Base-by-base conservation (phyloP, 2,329 filamentous ascomycete species). In the Fusarium neocosmosporiellum region DNA sequence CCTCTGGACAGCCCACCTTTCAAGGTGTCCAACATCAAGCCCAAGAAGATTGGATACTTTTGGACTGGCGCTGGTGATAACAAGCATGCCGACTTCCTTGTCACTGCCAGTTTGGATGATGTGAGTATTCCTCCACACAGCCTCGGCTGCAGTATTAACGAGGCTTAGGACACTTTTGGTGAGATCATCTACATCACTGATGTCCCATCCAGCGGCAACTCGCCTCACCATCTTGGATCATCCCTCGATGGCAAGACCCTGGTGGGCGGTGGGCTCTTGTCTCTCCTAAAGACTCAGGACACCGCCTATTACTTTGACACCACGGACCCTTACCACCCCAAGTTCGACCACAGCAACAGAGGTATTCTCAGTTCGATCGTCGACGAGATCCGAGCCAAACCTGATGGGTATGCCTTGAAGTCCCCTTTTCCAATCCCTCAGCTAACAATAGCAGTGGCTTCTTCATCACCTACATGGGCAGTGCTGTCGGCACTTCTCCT, bases 1-100 rank as follows among this genome's bases (percentile, higher is more conserved):
- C 86, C 89, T 0, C 78, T 90, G n/a, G 81, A 83, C 3, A 88
- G 86, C 72, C 85, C 84, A 10, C 86, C 86, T 8, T 90, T 90
- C 68, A 82, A 81, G 13, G 81, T 84, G 4, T 88, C 86, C 76
- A 81, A 88, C 67, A 86, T 91, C 77, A 88, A 87, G 81, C 89
- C 89, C 31, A 91, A 91, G 86, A 91, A 91, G 83, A 88, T 91
- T 77, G 89, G 88, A 0, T 90, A 90, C 80, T 90, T 91, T 81
- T 91, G 88, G 88, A 90, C 88, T 60, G 89, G 86, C 20, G 83
- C 89, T 36, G 89, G 87, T 37, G 88, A 91, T 75, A 90, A 91
- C 75, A 75, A 85, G 54, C 88, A 91, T 79, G 86, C 86, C 77
- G 86, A 90, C 71, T 91, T 90, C 78, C 79, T 91, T 48, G 87